A percentile compares a stretch with the other conserved stretches of the same genome.
Evolutionary conservation across 148 eudicot species (phyloP).

Genomic region (Suaeda aralocaspica): DNA sequence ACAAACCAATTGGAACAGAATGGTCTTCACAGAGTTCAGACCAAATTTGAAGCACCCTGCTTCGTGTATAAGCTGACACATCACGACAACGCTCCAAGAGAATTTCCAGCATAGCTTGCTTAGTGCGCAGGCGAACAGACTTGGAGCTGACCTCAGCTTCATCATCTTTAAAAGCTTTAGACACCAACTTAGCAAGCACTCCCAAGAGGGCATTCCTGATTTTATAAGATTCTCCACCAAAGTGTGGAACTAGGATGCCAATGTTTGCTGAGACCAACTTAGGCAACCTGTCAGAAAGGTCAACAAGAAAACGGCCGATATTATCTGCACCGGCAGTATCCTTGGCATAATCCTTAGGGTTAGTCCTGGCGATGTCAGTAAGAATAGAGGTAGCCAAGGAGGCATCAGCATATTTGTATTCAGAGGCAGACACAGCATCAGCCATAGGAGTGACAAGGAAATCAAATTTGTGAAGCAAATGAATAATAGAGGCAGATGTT

Average conservation of each 20-base stretch:
- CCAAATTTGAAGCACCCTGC: slow-evolving; percentile 96
- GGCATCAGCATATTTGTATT: slow-evolving; percentile 86
- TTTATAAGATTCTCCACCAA: slow-evolving; percentile 96
- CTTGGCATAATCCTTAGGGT: slow-evolving; percentile 75
- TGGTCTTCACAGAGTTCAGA: slow-evolving; percentile 91
- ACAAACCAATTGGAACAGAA: slow-evolving; percentile 80
- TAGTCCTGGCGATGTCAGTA: slow-evolving; percentile 84
- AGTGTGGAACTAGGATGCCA: slow-evolving; percentile 85
- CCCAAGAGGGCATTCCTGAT: slow-evolving; percentile 95
- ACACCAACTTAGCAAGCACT: slow-evolving; percentile 80
- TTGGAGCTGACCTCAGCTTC: slow-evolving; percentile 90
- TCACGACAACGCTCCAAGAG: slow-evolving; percentile 89
- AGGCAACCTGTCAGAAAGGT: slow-evolving; percentile 78
- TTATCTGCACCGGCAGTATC: slow-evolving; percentile 89
- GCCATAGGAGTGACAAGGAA: slow-evolving; percentile 73
- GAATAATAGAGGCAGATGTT: slow-evolving; percentile 84
- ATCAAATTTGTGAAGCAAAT: slow-evolving; percentile 82
- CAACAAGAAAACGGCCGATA: slow-evolving; percentile 91
- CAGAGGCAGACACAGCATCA: slow-evolving; percentile 74
- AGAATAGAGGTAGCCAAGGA: slow-evolving; percentile 71
- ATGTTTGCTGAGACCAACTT: slow-evolving; percentile 80
- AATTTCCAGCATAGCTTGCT: slow-evolving; percentile 96
- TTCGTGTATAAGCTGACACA: slow-evolving; percentile 94
- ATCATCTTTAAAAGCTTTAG: slow-evolving; percentile 78
- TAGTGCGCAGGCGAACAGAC: slow-evolving; percentile 78